phyloP scores from a whole-genome alignment of 768 basidiomycete species.

The Russula brevipes region DNA sequence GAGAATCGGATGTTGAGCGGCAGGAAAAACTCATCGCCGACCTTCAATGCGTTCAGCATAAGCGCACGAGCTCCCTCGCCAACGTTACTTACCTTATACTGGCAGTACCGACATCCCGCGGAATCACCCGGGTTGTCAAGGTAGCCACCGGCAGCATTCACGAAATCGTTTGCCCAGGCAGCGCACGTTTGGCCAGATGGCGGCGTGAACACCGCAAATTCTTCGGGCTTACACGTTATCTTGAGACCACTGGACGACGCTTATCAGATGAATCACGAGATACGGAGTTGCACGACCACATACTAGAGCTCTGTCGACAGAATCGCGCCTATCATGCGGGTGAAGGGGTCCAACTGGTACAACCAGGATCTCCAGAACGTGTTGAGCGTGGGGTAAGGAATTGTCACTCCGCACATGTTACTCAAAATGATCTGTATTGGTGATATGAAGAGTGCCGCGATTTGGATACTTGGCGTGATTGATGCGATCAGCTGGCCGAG shows the following conservation, averaged over 20 bases:
- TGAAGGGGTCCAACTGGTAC: slow-evolving; percentile 71
- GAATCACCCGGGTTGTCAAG: slow-evolving; percentile 62
- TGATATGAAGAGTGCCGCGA: slow-evolving; percentile 74
- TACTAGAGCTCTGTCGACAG: slow-evolving; percentile 74
- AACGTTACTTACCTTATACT: slow-evolving; percentile 40
- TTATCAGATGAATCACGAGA: neutral
- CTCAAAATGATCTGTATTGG: slow-evolving; percentile 59
- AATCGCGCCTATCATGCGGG: slow-evolving; percentile 70
- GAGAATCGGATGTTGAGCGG: slow-evolving; percentile 63
- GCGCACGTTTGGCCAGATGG: slow-evolving; percentile 69
- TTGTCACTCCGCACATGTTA: slow-evolving; percentile 78
- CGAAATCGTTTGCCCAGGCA: slow-evolving; percentile 67
- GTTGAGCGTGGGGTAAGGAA: slow-evolving; percentile 62
- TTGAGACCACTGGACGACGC: slow-evolving; percentile 46
- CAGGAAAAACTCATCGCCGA: slow-evolving; percentile 65
- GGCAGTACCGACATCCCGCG: slow-evolving; percentile 64
- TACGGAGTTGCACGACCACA: neutral
- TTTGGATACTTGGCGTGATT: slow-evolving; percentile 63
- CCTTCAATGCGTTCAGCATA: slow-evolving; percentile 27
- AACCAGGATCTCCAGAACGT: slow-evolving; percentile 74
- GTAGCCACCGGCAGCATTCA: slow-evolving; percentile 61
- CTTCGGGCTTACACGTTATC: slow-evolving; percentile 59
- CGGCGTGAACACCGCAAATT: slow-evolving; percentile 68
- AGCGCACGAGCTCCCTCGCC: neutral
- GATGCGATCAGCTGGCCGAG: slow-evolving; percentile 73